Evolutionary conservation across 2,329 filamentous ascomycete species (phyloP), one percentile per base, ranked within the genome.

Genomic region (Trichophyton equinum): DNA sequence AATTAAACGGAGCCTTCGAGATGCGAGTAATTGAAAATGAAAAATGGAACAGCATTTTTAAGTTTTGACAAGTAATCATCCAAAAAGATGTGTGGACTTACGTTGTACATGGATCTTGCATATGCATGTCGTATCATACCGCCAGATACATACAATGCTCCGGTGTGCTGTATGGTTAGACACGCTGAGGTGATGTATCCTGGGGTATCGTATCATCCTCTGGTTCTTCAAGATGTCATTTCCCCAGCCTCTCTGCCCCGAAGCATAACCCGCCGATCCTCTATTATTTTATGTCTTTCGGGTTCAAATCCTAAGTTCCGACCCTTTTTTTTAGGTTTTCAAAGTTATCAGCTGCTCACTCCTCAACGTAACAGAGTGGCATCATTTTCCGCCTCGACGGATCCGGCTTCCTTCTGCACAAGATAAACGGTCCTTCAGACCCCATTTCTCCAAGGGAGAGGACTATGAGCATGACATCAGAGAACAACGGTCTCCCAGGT

Each of bases 1-100:
- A 42, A 57, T 57, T 57, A 57, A 57, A 57, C 38, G 38, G 55
- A 42, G 33, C 27, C 55, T 57, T 57, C 55, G 49, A 53, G 49
- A 57, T 57, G 55, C 55, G 55, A 57, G 30, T 57, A 25, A 57
- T 53, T 53, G 49, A 25, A 53, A 33, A 53, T 33, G 33, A 18
- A 13, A 22, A 53, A 47, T 47, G 44, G 44, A 20, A 47, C 44
- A 25, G 8, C 44, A 46, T 22, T 53, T 53, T 53, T 53, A 53
- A 53, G 25, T 53, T 53, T 53, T 53, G 49, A 47, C 44, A 53
- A 53, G 49, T 53, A 53, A 53, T 53, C 27, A 53, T 25, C 1
- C 25, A 53, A 33, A 13, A 8, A 38, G 33, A 38, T 38, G n/a
- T 53, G 22, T 13, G 15, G 6, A 27, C 18, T 18, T 30, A 30